Base-by-base conservation (phyloP, 1,284 basidiomycete genomes). In the Leccinum subspadiceum region DNA sequence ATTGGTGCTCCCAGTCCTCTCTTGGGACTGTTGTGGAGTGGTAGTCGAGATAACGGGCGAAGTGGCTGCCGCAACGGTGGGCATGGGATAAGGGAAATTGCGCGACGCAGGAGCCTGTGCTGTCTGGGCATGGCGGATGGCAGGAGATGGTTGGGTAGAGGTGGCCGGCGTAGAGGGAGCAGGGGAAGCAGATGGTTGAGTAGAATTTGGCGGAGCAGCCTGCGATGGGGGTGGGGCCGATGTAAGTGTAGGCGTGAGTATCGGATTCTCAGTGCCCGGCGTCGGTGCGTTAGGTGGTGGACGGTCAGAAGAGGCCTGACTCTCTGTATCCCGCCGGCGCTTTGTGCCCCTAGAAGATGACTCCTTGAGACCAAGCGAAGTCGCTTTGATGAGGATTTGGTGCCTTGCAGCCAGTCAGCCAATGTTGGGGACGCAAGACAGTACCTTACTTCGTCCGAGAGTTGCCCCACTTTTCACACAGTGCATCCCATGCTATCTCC, bases 341-440 rank as follows among this genome's bases (percentile, higher is more conserved):
- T 90, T 90, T 22, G 79, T 77, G 1, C 83, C 84, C 39, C 86
- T 75, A 1, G 82, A 84, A 4, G 87, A 84, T 61, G 85, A 89
- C 65, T 89, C 87, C 72, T 90, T 90, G 48, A 92, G 75, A 5
- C 86, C 85, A 26, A 92, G 73, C n/a, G 81, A 77, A 1, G 87
- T 90, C 3, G 89, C 90, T 70, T 90, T 90, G 63, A 90, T 81
- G 33, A 91, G 75, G 56, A 92, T 90, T 71, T 92, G 89, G 66
- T 90, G 88, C 67, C 89, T 91, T 65, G 29, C 6, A 29, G 17
- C 57, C 39, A 29, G 54, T 71, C 56, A 72, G 60, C 15, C 20
- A 53, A 57, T 20, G 35, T 20, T 46, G 44, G 35, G 52, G 57
- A 64, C 44, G 3, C 3, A n/a, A 48, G 29, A 22, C 51, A 44